phyloP scores from a whole-genome alignment of 1,284 basidiomycete genomes.

The Malassezia psittaci region DNA sequence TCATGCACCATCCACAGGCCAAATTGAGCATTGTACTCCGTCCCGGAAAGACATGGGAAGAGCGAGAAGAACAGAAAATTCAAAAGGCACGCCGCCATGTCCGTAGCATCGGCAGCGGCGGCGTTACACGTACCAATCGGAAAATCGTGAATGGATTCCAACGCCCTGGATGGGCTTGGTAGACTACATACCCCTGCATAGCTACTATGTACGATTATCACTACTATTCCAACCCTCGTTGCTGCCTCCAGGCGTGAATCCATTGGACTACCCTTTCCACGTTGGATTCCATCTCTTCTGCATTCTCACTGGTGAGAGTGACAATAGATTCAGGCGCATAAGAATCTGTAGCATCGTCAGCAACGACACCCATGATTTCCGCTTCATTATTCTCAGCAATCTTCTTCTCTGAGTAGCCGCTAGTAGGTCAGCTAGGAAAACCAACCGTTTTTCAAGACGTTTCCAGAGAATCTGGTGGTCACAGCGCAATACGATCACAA shows the following conservation, averaged over 20 bases:
- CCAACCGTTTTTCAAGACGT: constrained; percentile 76
- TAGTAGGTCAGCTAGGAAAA: constrained; percentile 43
- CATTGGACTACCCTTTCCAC: constrained; percentile 72
- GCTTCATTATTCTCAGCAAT: constrained; percentile 97
- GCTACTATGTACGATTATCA: background rate
- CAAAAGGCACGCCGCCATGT: constrained; percentile 64
- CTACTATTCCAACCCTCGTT: constrained; percentile 47
- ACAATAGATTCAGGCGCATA: constrained; percentile 79
- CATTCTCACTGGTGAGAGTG: constrained; percentile 68
- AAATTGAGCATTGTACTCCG: constrained; percentile 68
- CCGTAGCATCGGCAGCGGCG: constrained; percentile 60
- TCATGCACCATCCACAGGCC: constrained; percentile 67
- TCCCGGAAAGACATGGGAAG: constrained; percentile 69
- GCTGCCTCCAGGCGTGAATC: constrained; percentile 66
- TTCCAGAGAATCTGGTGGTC: constrained; percentile 84
- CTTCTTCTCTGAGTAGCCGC: constrained; percentile 79
- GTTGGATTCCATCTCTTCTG: constrained; percentile 75
- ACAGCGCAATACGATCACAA: constrained; percentile 87
- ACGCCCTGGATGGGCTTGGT: constrained; percentile 43
- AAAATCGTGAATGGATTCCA: constrained; percentile 37
- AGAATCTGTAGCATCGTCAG: constrained; percentile 74
- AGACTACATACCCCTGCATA: constrained; percentile 10
- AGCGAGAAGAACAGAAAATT: constrained; percentile 59
- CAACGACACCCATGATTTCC: constrained; percentile 90
- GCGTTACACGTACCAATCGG: constrained; percentile 28